Percentiles rank a stretch among this genome's conserved stretches.
Evolutionary conservation across 1,139 yeast genomes (phyloP).

Genomic region (Geotrichum histeridarum): DNA sequence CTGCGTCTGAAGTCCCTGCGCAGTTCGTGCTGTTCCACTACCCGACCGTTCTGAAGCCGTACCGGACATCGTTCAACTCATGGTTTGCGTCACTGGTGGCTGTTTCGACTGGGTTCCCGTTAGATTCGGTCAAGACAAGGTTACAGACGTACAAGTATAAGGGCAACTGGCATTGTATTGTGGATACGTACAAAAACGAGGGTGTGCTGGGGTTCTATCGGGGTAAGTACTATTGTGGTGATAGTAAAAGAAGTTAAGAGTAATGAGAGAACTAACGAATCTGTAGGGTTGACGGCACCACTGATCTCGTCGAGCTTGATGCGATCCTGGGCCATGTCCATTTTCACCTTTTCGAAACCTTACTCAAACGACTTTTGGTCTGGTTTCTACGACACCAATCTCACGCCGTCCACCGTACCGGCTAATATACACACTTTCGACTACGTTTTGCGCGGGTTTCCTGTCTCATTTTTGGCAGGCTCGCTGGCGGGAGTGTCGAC

Average conservation of each 20-base stretch:
- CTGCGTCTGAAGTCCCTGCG: not conserved
- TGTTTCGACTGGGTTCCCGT: constrained; percentile 70
- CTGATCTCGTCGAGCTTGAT: constrained; percentile 29
- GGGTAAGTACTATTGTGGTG: constrained; percentile 44
- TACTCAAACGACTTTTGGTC: constrained; percentile 27
- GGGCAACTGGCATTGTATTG: constrained; percentile 55
- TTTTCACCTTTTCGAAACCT: constrained; percentile 59
- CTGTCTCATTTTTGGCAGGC: constrained; percentile 64
- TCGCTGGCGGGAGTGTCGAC: constrained; percentile 60
- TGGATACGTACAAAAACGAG: constrained; percentile 53
- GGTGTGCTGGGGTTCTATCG: constrained; percentile 70
- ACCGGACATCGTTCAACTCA: constrained; percentile 55
- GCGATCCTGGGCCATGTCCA: constrained; percentile 48
- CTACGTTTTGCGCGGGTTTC: constrained; percentile 48
- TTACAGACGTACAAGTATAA: constrained; percentile 73
- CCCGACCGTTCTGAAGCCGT: constrained; percentile 51
- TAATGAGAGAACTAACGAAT: not conserved
- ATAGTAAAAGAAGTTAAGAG: too few species aligned
- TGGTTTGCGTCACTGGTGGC: constrained; percentile 60
- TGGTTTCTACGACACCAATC: constrained; percentile 21
- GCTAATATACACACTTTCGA: constrained; percentile 10
- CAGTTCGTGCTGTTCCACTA: constrained; percentile 12
- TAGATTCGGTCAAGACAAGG: constrained; percentile 79
- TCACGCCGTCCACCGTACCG: constrained; percentile 1
- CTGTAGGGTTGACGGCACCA: constrained; percentile 28